Percentiles rank a stretch among this genome's conserved stretches.
These are phyloP conservation scores for Gnomoniopsis sp. DNA, from an alignment of 2,329 filamentous ascomycete genomes.

Conservation along the genomic window DNA sequence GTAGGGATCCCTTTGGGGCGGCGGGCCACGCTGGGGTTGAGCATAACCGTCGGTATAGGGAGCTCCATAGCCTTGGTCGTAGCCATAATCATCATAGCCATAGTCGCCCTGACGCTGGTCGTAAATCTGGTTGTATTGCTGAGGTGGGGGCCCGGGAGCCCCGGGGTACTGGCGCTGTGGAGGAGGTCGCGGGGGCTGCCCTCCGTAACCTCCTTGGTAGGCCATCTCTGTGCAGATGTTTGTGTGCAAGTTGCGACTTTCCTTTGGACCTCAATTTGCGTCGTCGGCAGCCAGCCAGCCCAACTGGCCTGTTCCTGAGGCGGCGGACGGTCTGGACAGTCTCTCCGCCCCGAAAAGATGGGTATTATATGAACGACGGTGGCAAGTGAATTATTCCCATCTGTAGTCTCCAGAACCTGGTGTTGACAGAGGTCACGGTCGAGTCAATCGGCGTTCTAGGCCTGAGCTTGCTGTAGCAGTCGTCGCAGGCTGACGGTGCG, in stretches of 20 bases:
- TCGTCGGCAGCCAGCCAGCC: background rate
- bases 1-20: slow-evolving; percentile 43
- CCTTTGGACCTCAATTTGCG: background rate
- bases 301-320: background rate
- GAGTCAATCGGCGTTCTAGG: no score
- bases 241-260: background rate
- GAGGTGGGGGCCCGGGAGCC: slow-evolving; percentile 26
- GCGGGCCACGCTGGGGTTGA: slow-evolving; percentile 39
- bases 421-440: no score
- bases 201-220: slow-evolving; percentile 46
- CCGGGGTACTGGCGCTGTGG: slow-evolving; percentile 34
- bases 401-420: background rate
- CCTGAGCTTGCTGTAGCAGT: background rate
- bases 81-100: slow-evolving; percentile 42
- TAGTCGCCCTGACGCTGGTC: slow-evolving; percentile 45
- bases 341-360: background rate
- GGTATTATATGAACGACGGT: no score
- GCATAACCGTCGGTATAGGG: slow-evolving; percentile 45
- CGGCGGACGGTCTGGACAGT: background rate
- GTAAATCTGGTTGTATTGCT: slow-evolving; percentile 40
- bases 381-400: background rate
- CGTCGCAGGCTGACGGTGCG: background rate
- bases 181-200: slow-evolving; percentile 37
- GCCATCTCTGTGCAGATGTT: slow-evolving; percentile 37
- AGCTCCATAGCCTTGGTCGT: slow-evolving; percentile 32